Conservation (phyloP, 768 basidiomycete genomes). For the Rhodosporidiobolus odoratus region DNA sequence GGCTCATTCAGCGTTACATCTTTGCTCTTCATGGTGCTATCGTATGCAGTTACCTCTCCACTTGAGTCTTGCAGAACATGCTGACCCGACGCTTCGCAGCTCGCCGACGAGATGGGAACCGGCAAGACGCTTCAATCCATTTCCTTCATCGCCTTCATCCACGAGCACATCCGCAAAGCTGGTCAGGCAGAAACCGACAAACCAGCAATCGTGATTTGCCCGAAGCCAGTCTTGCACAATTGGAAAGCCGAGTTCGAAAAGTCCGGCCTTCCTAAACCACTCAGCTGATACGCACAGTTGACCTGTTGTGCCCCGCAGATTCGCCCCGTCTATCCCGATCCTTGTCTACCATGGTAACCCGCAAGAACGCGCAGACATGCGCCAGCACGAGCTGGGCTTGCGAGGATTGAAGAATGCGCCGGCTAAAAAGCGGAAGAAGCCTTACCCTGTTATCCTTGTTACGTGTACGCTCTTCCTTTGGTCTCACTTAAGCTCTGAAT, state of each 20-base stretch:
- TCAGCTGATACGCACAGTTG: neutral
- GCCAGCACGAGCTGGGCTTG: constrained; percentile 44
- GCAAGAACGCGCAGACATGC: constrained; percentile 70
- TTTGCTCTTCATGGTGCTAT: constrained; percentile 22
- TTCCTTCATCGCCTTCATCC: constrained; percentile 83
- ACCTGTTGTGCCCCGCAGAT: neutral
- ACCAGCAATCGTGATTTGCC: constrained; percentile 68
- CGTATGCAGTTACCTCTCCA: neutral
- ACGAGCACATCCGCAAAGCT: constrained; percentile 56
- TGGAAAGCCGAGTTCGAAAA: constrained; percentile 26
- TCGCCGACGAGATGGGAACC: constrained; percentile 44
- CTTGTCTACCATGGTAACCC: constrained; percentile 86
- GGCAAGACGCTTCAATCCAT: constrained; percentile 87
- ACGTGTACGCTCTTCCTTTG: constrained; percentile 1
- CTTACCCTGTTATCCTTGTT: constrained; percentile 20
- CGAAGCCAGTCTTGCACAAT: constrained; percentile 68
- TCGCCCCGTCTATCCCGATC: constrained; percentile 55
- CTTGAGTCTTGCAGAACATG: neutral
- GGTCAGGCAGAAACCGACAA: constrained; percentile 61
- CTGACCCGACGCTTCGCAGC: constrained; percentile 11
- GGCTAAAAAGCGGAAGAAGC: neutral
- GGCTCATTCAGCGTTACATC: constrained; percentile 50
- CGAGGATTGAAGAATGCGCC: constrained; percentile 2
- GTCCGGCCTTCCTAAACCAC: constrained; percentile 49
- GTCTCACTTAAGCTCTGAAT: neutral